Percentiles rank a stretch among this genome's conserved stretches.
Evolutionary conservation across 2,329 filamentous ascomycete species (phyloP).

Genomic region (Talaromyces atroroseus): DNA sequence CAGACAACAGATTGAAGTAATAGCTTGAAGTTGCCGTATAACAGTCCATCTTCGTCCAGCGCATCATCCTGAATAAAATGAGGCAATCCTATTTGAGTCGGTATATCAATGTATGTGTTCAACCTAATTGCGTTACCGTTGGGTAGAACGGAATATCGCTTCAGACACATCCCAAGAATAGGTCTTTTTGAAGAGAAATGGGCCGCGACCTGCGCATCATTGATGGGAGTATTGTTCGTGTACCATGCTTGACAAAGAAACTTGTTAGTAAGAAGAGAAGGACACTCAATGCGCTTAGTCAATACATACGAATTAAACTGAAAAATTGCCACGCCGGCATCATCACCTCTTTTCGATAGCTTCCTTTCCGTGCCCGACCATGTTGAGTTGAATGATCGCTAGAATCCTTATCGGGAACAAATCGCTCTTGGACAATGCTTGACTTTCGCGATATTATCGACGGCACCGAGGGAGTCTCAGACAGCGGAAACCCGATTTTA

Average conservation of each 20-base stretch:
- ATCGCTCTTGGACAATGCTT: slow-evolving; percentile 43
- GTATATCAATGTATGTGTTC: slow-evolving; percentile 85
- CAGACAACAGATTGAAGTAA: slow-evolving; percentile 88
- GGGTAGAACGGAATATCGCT: slow-evolving; percentile 74
- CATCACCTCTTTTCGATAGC: slow-evolving; percentile 70
- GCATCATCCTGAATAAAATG: slow-evolving; percentile 83
- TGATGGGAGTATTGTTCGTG: slow-evolving; percentile 58
- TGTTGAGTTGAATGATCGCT: slow-evolving; percentile 25
- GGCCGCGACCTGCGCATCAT: slow-evolving; percentile 75
- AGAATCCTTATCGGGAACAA: slow-evolving; percentile 40
- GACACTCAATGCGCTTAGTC: not conserved
- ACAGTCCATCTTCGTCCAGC: slow-evolving; percentile 58
- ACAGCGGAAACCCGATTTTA: slow-evolving; percentile 21
- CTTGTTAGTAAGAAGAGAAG: not conserved
- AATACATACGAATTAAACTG: slow-evolving; percentile 71
- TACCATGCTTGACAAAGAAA: slow-evolving; percentile 66
- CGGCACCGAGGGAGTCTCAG: slow-evolving; percentile 23
- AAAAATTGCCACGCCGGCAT: slow-evolving; percentile 99
- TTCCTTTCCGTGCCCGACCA: slow-evolving; percentile 30
- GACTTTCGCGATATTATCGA: slow-evolving; percentile 25
- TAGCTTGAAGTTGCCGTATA: slow-evolving; percentile 88
- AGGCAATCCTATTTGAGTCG: slow-evolving; percentile 73
- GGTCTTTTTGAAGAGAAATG: slow-evolving; percentile 80
- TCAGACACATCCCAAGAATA: slow-evolving; percentile 86
- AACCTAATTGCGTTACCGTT: slow-evolving; percentile 65